Evolutionary conservation across 495 filamentous ascomycete genomes (phyloP).

Genomic region (Penicillium arizonense): DNA sequence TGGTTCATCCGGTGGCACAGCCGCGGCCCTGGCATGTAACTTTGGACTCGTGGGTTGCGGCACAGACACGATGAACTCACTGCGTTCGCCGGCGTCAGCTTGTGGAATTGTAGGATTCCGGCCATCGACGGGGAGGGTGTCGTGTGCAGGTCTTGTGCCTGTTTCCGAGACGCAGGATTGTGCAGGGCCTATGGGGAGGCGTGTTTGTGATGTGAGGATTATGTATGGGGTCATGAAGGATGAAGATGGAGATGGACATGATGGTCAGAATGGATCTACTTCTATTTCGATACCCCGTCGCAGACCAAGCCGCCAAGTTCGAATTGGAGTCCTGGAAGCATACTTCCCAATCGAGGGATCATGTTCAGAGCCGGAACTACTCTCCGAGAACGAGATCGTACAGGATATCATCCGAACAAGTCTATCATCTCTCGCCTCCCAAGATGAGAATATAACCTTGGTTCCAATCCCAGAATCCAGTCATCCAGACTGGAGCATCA

Average conservation of each 20-base stretch:
- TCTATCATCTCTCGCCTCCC: constrained; percentile 25
- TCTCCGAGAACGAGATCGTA: constrained; percentile 55
- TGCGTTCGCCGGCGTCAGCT: constrained; percentile 61
- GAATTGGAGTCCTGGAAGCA: constrained; percentile 42
- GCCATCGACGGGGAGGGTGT: constrained; percentile 57
- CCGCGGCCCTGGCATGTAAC: constrained; percentile 57
- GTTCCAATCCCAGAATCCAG: constrained; percentile 41
- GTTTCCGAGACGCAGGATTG: constrained; percentile 62
- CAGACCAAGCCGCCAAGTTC: constrained; percentile 33
- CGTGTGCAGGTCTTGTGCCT: constrained; percentile 53
- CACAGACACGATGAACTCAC: constrained; percentile 63
- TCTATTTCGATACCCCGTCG: constrained; percentile 18
- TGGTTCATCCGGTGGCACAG: constrained; percentile 62
- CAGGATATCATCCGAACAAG: constrained; percentile 44
- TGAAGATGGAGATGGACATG: constrained; percentile 41
- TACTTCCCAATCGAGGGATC: constrained; percentile 37
- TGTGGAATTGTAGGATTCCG: constrained; percentile 60
- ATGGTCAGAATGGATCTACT: not conserved
- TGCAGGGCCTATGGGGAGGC: constrained; percentile 58
- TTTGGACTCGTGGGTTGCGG: constrained; percentile 58
- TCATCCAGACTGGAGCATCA: constrained; percentile 46
- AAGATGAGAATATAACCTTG: constrained; percentile 10
- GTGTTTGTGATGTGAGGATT: constrained; percentile 51
- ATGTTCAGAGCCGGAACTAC: constrained; percentile 47
- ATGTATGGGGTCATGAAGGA: constrained; percentile 57